Evolutionary conservation across 108 stramenopile species (phyloP).

Genomic region (Skeletonema tropicum): DNA sequence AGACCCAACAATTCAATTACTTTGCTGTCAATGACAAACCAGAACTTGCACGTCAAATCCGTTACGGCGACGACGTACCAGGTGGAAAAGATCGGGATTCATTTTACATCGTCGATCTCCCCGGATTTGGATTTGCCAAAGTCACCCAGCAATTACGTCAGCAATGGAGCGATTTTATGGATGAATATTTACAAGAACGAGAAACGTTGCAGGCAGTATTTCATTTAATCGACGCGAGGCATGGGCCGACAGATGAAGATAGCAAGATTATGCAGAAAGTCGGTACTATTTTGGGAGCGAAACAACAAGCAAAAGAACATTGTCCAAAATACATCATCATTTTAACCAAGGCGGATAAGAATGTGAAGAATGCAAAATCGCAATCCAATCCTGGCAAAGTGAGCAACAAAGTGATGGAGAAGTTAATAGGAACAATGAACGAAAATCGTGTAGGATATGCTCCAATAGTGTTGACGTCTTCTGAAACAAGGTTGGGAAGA

Average conservation of each 20-base stretch:
- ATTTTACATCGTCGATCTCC: slow-evolving; percentile 93
- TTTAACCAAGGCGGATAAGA: slow-evolving; percentile 95
- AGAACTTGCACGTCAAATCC: slow-evolving; percentile 81
- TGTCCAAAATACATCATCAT: slow-evolving; percentile 83
- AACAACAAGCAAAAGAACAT: slow-evolving; percentile 36
- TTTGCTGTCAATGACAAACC: slow-evolving; percentile 94
- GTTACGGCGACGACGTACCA: slow-evolving; percentile 76
- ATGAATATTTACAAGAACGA: slow-evolving; percentile 73
- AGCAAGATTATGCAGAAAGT: slow-evolving; percentile 85
- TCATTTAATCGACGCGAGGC: slow-evolving; percentile 92
- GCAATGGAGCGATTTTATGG: slow-evolving; percentile 86
- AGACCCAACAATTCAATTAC: slow-evolving; percentile 96
- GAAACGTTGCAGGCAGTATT: slow-evolving; percentile 81
- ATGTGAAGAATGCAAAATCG: slow-evolving; percentile 67
- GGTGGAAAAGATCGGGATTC: slow-evolving; percentile 83
- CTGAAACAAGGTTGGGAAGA: slow-evolving; percentile 84
- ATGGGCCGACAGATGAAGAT: slow-evolving; percentile 93
- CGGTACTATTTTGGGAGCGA: slow-evolving; percentile 44
- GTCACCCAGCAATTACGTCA: slow-evolving; percentile 79
- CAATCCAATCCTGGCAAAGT: slow-evolving; percentile 80
- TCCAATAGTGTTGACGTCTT: slow-evolving; percentile 79
- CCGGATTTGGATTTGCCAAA: slow-evolving; percentile 96
- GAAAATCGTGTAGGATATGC: slow-evolving; percentile 67
- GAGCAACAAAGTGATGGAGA: slow-evolving; percentile 56
- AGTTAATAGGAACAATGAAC: slow-evolving; percentile 69